phyloP scores from a whole-genome alignment of 2,329 filamentous ascomycete genomes.

The Calonectria pauciramosa region DNA sequence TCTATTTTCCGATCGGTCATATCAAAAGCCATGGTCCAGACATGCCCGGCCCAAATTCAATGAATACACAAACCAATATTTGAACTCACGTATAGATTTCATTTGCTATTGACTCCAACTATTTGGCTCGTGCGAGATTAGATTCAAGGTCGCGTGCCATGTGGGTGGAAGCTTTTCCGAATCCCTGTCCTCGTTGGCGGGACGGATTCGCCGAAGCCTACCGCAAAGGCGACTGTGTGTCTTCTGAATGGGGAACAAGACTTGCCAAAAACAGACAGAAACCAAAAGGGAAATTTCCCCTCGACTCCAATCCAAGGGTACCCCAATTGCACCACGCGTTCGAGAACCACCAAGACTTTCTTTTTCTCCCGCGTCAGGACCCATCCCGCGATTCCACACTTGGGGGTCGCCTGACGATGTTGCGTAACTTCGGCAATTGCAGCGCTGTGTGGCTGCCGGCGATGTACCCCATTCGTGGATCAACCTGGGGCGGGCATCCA shows the following conservation, averaged over 20 bases:
- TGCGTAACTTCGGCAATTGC: background rate
- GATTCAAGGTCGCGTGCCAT: background rate
- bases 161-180: background rate
- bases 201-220: background rate
- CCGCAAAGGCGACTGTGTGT: background rate
- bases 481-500: background rate
- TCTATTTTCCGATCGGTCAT: background rate
- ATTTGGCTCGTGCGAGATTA: background rate
- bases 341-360: background rate
- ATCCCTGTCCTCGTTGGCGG: background rate
- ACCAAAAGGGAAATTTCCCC: background rate
- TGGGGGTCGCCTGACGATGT: background rate
- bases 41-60: background rate
- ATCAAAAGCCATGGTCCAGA: background rate
- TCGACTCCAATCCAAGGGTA: background rate
- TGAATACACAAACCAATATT: background rate
- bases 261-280: background rate
- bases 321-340: background rate
- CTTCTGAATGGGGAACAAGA: background rate
- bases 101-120: background rate
- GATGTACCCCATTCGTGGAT: background rate
- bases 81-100: background rate
- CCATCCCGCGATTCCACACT: background rate
- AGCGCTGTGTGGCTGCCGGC: background rate
- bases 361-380: background rate